These are phyloP conservation scores for Phyllosticta capitalensis DNA, from an alignment of 2,329 filamentous ascomycete genomes.

Conservation along the genomic window DNA sequence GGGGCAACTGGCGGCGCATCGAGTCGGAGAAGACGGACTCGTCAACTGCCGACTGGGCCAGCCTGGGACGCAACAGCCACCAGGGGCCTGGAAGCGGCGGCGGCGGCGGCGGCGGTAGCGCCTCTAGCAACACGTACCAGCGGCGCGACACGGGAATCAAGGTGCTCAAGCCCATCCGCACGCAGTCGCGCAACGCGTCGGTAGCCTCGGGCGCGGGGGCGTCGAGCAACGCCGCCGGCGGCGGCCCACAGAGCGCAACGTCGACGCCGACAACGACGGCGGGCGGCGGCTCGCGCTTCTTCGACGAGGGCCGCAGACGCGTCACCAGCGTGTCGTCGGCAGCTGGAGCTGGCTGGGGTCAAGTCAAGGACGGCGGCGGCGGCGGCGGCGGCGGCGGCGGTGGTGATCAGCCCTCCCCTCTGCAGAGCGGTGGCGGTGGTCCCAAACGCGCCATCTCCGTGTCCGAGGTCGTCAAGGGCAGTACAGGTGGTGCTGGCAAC, in stretches of 20 bases:
- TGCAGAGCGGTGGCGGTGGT: not conserved
- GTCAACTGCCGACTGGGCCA: conserved; percentile 43
- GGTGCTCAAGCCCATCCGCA: conserved; percentile 70
- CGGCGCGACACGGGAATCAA: conserved; percentile 73
- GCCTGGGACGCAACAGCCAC: conserved; percentile 13
- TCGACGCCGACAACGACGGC: conserved; percentile 16
- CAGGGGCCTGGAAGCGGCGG: not conserved
- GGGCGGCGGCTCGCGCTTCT: conserved; percentile 29
- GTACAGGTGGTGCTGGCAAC: not conserved
- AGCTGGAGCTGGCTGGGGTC: conserved; percentile 8
- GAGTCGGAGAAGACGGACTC: conserved; percentile 2
- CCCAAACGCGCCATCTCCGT: conserved; percentile 6
- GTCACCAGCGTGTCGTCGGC: conserved; percentile 12
- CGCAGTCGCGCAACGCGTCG: conserved; percentile 42
- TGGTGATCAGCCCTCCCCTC: no score
- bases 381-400: not conserved
- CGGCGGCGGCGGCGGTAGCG: conserved; percentile 46
- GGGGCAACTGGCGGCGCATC: conserved; percentile 38
- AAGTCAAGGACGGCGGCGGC: not conserved
- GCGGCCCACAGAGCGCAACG: conserved; percentile 22
- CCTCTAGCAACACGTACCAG: conserved; percentile 58
- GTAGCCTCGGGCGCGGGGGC: not conserved
- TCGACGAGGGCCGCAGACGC: conserved; percentile 38
- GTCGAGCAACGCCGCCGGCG: not conserved
- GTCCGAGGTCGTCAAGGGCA: not conserved